Evolutionary conservation across 2,329 filamentous ascomycete species (phyloP), one percentile per base, ranked within the genome.

Genomic region (Aaosphaeria pasadenensis): DNA sequence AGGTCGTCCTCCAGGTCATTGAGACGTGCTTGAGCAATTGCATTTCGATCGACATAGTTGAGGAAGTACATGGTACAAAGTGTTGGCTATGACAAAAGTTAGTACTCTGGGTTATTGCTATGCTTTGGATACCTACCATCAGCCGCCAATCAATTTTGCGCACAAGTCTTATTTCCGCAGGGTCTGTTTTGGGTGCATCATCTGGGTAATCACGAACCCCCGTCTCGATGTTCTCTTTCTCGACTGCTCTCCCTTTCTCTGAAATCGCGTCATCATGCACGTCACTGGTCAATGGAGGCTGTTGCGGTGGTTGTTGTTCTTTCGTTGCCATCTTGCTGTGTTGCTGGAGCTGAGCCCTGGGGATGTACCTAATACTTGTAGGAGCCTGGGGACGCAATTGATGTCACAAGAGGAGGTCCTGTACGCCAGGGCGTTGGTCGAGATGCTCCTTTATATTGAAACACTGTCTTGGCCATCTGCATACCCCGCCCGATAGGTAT

Each of bases 1-100:
- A 85, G 69, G 45, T 85, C 83, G 1, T 71, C 68, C 46, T 83
- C 77, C 11, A 87, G 71, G 9, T 82, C 82, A 60, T 80, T 79
- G 42, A 86, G 72, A 11, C 78, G 76, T 0, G 84, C 84, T 2
- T 81, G 75, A 1, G 81, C 81, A 52, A 86, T 83, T 64, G 85
- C 83, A 65, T 83, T 83, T 28, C 81, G 74, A 57, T 84, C 81
- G 7, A 49, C 30, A 33, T 38, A 53, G 13, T 53, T 53, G 44
- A 61, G 54, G 11, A 58, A 73, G 42, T 72, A 73, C 70, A 73
- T 71, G 11, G 55, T 57, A 54, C 62, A 69, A 4, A 70, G 49
- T 11, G 58, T 66, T 4, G 72, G 71, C 66, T 52, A 24, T 24
- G 3, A 24, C 17, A 24, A 24, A 24, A 24, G 17, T 24, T 24